Evolutionary conservation across 2,329 filamentous ascomycete genomes (phyloP), one percentile per base, ranked within the genome.

Genomic region (Trichophaea hybrida): DNA sequence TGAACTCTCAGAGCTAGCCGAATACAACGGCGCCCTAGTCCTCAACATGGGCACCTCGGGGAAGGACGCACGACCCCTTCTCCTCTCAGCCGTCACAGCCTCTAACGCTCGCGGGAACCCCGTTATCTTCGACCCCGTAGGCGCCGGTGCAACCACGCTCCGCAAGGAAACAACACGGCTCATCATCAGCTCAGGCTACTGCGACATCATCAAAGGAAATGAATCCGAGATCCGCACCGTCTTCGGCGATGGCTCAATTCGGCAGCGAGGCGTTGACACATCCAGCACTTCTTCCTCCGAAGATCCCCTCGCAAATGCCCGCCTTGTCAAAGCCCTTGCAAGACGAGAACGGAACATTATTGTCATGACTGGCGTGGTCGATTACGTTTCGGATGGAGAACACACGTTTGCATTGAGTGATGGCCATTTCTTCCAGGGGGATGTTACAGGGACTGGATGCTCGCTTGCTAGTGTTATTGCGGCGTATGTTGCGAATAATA

Each of bases 21-120:
- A 77, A 34, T 78, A 94, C 0, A 83, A 84, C 40, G 88, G 87
- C 8, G 81, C 84, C 0, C 78, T 97, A 1, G 85, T 97, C 50
- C 79, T 97, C 69, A 97, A 97, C 73, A 96, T 96, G 88, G 91
- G 91, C 33, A 95, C 88, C 0, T 0, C 85, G 88, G 4, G 84
- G 83, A 38, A 72, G 91, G 2, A 68, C 75, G 8, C 88, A 87
- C 49, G 50, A 31, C 5, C 24, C 2, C 37, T 68, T 71, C 89
- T 93, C 71, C 69, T 81, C 40, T 78, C 83, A 69, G 89, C 90
- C 0, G 75, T 95, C 7, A 74, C 74, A 44, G 89, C 88, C 1
- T 96, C 97, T 76, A 97, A 96, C 68, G 75, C 77, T 1, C 80
- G 78, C 6, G 83, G 83, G 0, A 80, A 84, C 1, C 88, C 90